These are phyloP conservation scores for Vigna radiata DNA, from an alignment of 306 rosid species.

Conservation along the genomic window DNA sequence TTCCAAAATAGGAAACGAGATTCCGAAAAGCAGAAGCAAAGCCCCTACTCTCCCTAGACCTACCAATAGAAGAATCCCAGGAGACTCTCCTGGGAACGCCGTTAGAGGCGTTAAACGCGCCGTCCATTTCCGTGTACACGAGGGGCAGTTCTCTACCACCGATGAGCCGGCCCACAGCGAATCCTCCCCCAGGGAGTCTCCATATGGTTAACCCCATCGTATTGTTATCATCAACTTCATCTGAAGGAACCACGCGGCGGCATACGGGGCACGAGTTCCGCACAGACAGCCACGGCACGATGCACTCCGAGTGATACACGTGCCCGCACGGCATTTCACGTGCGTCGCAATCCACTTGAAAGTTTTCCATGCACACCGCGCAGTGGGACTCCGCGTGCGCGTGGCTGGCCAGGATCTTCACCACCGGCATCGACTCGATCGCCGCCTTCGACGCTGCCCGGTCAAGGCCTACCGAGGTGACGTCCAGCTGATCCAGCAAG, in stretches of 20 bases:
- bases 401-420: conserved; percentile 59
- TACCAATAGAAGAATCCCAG: conserved; percentile 55
- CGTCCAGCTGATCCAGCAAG: conserved; percentile 64
- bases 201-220: conserved; percentile 73
- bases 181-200: conserved; percentile 83
- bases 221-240: conserved; percentile 2
- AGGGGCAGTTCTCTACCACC: conserved; percentile 82
- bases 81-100: conserved; percentile 64
- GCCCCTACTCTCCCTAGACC: conserved; percentile 65
- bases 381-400: conserved; percentile 66
- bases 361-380: conserved; percentile 69
- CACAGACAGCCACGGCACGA: conserved; percentile 73
- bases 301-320: conserved; percentile 72
- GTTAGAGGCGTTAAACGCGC: conserved; percentile 63
- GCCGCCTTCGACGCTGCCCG: conserved; percentile 72
- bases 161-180: conserved; percentile 78
- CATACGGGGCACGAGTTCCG: conserved; percentile 84
- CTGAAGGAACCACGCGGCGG: conserved; percentile 63
- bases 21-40: conserved; percentile 49
- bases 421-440: conserved; percentile 68
- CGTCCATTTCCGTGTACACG: conserved; percentile 81
- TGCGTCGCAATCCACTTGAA: conserved; percentile 65
- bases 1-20: conserved; percentile 48
- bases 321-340: conserved; percentile 84
- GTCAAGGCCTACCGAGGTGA: conserved; percentile 56